A percentile compares a stretch with the other conserved stretches of the same genome.
phyloP scores from a whole-genome alignment of 78 protist species.

The Dictyostelium firmibasis region DNA sequence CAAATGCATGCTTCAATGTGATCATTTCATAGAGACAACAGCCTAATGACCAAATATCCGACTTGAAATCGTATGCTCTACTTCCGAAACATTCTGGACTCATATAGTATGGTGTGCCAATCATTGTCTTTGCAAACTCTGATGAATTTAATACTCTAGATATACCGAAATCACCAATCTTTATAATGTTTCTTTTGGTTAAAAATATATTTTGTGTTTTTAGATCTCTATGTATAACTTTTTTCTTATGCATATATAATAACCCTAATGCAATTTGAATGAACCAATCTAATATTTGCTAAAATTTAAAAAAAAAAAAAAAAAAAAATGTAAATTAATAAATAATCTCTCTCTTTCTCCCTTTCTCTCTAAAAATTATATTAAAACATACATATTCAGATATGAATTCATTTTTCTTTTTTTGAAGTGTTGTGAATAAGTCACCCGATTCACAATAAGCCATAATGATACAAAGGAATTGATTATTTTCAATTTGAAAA shows the following conservation, averaged over 20 bases:
- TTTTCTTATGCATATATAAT: conserved; percentile 47
- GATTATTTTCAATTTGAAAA: conserved; percentile 30
- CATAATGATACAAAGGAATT: conserved; percentile 76
- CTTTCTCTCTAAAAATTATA: too few species aligned
- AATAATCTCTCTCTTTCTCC: too few species aligned
- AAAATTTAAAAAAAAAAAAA: background rate
- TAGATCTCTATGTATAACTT: conserved; percentile 74
- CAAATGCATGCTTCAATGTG: conserved; percentile 84
- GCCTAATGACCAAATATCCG: conserved; percentile 79
- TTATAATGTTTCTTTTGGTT: conserved; percentile 38
- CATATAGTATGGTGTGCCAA: conserved; percentile 78
- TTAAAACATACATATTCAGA: conserved; percentile 34
- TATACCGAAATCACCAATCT: conserved; percentile 80
- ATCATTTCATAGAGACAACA: conserved; percentile 84
- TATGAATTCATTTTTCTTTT: conserved; percentile 1
- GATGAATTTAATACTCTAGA: background rate
- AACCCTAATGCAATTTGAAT: conserved; percentile 62
- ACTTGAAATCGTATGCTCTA: conserved; percentile 63
- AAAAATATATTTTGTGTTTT: conserved; percentile 79
- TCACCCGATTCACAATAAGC: conserved; percentile 80
- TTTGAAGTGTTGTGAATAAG: conserved; percentile 25
- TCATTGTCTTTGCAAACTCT: conserved; percentile 59
- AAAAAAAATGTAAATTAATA: too few species aligned
- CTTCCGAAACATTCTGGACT: conserved; percentile 75
- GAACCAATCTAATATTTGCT: conserved; percentile 82